Evolutionary conservation across 306 rosid species (phyloP).

Genomic region (Vicia faba): DNA sequence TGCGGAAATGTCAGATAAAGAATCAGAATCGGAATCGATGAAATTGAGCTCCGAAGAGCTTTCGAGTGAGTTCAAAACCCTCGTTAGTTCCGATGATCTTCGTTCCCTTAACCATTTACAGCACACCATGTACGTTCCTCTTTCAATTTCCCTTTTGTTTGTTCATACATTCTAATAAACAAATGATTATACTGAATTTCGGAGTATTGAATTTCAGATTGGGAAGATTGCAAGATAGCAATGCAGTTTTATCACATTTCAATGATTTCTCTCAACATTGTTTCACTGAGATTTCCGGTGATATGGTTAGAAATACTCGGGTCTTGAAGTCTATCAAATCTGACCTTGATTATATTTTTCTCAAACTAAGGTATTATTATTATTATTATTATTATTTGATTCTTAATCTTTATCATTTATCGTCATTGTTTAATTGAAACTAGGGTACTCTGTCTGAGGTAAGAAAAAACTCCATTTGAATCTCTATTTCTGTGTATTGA

Average conservation of each 20-base stretch:
- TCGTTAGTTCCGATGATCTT: conserved; percentile 62
- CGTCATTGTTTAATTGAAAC: too few relatives aligned
- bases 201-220: conserved; percentile 55
- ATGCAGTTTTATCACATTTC: conserved; percentile 85
- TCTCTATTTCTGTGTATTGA: neutral
- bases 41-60: conserved; percentile 58
- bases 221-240: conserved; percentile 96
- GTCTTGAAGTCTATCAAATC: conserved; percentile 71
- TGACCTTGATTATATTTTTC: conserved; percentile 90
- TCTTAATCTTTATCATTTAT: too few relatives aligned
- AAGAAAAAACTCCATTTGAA: too few relatives aligned
- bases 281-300: conserved; percentile 72
- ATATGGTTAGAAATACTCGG: conserved; percentile 65
- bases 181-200: conserved; percentile 20
- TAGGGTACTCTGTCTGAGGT: too few relatives aligned
- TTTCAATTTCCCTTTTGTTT: conserved; percentile 1
- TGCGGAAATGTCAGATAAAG: conserved; percentile 35
- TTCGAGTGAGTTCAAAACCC: conserved; percentile 77
- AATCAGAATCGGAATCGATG: conserved; percentile 44
- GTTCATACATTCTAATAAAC: neutral
- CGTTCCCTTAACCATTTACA: conserved; percentile 70
- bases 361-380: conserved; percentile 67
- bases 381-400: too few relatives aligned
- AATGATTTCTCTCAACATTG: conserved; percentile 84
- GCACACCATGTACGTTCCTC: conserved; percentile 55